Base-by-base conservation (phyloP, 108 stramenopile species). In the Cyclotella cryptica region DNA sequence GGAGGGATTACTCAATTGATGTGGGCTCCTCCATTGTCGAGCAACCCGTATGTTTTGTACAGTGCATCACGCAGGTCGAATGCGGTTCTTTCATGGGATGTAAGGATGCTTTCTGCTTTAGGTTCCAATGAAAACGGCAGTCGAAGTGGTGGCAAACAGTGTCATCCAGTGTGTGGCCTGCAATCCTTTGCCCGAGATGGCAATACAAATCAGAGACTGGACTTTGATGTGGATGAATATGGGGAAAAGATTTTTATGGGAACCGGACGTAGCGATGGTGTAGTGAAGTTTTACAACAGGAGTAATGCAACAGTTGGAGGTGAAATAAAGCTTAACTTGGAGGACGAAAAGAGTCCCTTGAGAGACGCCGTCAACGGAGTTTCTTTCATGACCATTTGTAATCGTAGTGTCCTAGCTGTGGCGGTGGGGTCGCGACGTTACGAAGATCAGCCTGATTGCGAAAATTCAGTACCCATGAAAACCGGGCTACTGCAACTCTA, bases 171-270 rank as follows among this genome's bases (percentile, higher is more conserved):
- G 42, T 85, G 87, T 42, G 92, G 89, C 22, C 43, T 92, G 57
- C 77, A 70, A 35, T 89, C 88, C 18, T 95, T 71, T 84, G 81
- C 81, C 12, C 87, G 86, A 10, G 78, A 84, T 63, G 85, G 85
- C 29, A 85, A 90, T 66, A 92, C 94, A 17, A 95, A 95, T 84
- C 94, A 95, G 72, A 68, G 92, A 30, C 65, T 95, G 24, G 89
- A 83, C 35, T 95, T 95, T 74, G 81, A 84, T 58, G 49, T 90
- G 1, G 67, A 92, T 44, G 76, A 67, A 6, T 27, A 39, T 52
- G 72, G 85, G 18, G 58, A 81, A 28, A 64, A 51, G 41, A 51
- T 95, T 19, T 91, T 79, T 74, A 83, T 90, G 5, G 91, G 87
- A 10, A 89, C 89, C 44, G 66, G 64, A 13, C 78, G 84, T 46